Evolutionary conservation across 257 asterid genomes (phyloP).

Genomic region (Asclepias syriaca): DNA sequence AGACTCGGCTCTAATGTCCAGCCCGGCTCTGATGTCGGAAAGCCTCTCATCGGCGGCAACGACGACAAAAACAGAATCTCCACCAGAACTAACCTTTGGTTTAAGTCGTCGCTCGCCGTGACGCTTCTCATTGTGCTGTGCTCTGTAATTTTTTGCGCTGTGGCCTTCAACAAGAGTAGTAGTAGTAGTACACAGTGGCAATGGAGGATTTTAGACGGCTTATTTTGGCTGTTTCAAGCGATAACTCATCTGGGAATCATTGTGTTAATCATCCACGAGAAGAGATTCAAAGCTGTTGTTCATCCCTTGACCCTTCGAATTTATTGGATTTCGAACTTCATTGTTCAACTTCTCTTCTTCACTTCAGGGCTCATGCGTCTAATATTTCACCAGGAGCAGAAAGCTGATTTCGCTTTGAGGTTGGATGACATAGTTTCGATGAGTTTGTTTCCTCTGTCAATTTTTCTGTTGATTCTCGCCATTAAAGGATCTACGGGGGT

Average conservation of each 20-base stretch:
- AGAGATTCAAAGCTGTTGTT: constrained; percentile 45
- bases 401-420: constrained; percentile 33
- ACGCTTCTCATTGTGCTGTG: constrained; percentile 31
- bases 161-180: constrained; percentile 23
- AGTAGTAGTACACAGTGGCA: constrained; percentile 7
- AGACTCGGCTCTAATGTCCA: constrained; percentile 28
- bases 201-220: constrained; percentile 51
- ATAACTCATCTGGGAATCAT: constrained; percentile 39
- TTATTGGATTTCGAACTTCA: constrained; percentile 52
- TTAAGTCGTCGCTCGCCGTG: constrained; percentile 36
- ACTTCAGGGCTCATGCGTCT: constrained; percentile 41
- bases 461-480: constrained; percentile 40
- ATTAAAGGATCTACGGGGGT: constrained; percentile 70
- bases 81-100: constrained; percentile 43
- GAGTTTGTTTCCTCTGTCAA: constrained; percentile 36
- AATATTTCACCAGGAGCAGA: constrained; percentile 35
- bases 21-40: constrained; percentile 31
- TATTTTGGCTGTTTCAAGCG: constrained; percentile 64
- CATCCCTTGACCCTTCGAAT: constrained; percentile 65
- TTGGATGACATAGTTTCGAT: constrained; percentile 52
- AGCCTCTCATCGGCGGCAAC: constrained; percentile 43
- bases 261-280: constrained; percentile 54
- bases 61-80: constrained; percentile 30
- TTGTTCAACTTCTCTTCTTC: constrained; percentile 44
- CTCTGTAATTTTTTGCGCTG: constrained; percentile 39